Evolutionary conservation across 139 green algal species (phyloP).

Genomic region (Tetradesmus lagerheimii): DNA sequence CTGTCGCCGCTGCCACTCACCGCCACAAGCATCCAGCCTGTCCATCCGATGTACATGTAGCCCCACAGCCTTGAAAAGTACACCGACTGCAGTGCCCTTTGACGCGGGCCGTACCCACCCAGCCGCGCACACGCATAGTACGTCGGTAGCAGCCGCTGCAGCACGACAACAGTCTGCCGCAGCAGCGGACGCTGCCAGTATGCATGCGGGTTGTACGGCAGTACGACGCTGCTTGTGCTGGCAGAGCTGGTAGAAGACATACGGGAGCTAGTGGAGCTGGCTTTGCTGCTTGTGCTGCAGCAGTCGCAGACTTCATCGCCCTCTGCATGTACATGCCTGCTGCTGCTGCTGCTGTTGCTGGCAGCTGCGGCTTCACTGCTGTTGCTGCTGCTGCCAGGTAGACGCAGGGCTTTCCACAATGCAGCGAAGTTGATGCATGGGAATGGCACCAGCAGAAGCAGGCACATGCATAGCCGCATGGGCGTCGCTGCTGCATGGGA

Average conservation of each 20-base stretch:
- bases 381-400: background rate
- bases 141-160: background rate
- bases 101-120: background rate
- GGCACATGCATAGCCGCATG: background rate
- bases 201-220: background rate
- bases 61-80: background rate
- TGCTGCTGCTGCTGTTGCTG: no score
- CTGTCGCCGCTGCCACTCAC: background rate
- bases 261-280: background rate
- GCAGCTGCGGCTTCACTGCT: background rate
- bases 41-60: background rate
- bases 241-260: background rate
- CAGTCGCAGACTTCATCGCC: background rate
- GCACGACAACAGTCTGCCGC: background rate
- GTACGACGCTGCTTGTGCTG: background rate
- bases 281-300: background rate
- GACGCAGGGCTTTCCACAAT: background rate
- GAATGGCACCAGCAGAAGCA: background rate
- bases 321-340: background rate
- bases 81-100: background rate
- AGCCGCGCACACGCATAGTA: background rate
- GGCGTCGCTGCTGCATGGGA: background rate
- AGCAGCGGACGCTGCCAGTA: background rate
- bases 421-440: background rate
- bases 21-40: background rate